Evolutionary conservation across 768 basidiomycete genomes (phyloP), one percentile per base, ranked within the genome.

Genomic region (Hericium erinaceus): DNA sequence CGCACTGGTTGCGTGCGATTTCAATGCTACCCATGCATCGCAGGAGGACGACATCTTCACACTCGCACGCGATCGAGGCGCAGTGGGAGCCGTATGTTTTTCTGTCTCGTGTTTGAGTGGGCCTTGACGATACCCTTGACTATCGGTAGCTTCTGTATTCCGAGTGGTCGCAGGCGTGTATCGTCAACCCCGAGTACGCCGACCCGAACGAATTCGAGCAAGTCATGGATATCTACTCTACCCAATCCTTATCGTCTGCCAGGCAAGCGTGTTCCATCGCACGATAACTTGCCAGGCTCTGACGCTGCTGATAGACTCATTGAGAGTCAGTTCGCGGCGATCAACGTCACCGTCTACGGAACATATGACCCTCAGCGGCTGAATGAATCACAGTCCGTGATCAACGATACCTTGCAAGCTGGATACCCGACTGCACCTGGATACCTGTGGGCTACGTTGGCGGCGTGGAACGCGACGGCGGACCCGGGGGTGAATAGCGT

Each of bases 1-100:
- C 64, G 94, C 94, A 12, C 77, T 94, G 61, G 80, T 97, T 52
- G 80, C 83, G 3, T 95, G 93, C 69, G 92, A 95, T 66, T 66
- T 67, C 57, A 93, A 94, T 68, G 77, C 84, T 16, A 89, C 89
- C 15, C 72, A 79, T 58, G 74, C 80, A 3, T 82, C 83, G 1
- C 67, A 74, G 54, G 74, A 80, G 2, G 68, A 74, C 51, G 93
- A 97, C 67, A 80, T 95, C 54, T 92, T 97, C 70, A 91, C 89
- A 0, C 75, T 91, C 44, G 92, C 90, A 20, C 75, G 79, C 44
- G 82, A 87, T 60, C 76, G 81, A 60, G 94, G 94, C 4, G 94
- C 93, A 1, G 80, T 82, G 39, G 86, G 88, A 13, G 90, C 89
- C 38, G 89, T 90, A 64, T 66, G 82, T 73, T 16, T 39, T 26